A percentile compares a stretch with the other conserved stretches of the same genome.
These are phyloP conservation scores for Dillenia suffruticosa DNA, from an alignment of 164 flowering plant species.

Conservation along the genomic window DNA sequence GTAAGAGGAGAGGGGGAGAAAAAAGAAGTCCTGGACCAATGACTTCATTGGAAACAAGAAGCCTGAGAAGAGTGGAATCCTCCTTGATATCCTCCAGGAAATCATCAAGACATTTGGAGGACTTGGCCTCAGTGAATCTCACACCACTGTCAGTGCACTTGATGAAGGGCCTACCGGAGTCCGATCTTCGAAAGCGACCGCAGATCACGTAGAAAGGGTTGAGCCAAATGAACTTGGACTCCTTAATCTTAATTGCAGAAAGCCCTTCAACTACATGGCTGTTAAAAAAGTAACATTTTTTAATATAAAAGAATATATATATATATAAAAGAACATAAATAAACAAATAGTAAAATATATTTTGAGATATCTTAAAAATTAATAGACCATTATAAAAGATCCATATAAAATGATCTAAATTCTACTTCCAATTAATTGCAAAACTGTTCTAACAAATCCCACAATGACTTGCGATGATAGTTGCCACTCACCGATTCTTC, in stretches of 20 bases:
- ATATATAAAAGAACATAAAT: no score
- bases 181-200: slow-evolving; percentile 57
- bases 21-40: slow-evolving; percentile 59
- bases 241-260: slow-evolving; percentile 30
- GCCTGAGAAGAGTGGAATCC: slow-evolving; percentile 14
- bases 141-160: slow-evolving; percentile 80
- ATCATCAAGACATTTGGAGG: slow-evolving; percentile 35
- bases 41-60: slow-evolving; percentile 27
- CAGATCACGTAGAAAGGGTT: slow-evolving; percentile 16
- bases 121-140: slow-evolving; percentile 50
- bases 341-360: no score
- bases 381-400: no score
- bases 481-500: no score
- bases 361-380: no score
- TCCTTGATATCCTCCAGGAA: slow-evolving; percentile 7
- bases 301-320: no score
- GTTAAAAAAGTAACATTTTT: slow-evolving; percentile 24
- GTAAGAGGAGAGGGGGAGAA: slow-evolving; percentile 59
- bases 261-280: slow-evolving; percentile 30
- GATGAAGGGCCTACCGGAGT: slow-evolving; percentile 47
- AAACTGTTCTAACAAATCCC: no score
- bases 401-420: no score
- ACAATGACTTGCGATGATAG: no score
- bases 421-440: no score
- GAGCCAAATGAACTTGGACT: slow-evolving; percentile 56